Base-by-base conservation (phyloP, 2,329 filamentous ascomycete species). In the Clarireedia hainanense region DNA sequence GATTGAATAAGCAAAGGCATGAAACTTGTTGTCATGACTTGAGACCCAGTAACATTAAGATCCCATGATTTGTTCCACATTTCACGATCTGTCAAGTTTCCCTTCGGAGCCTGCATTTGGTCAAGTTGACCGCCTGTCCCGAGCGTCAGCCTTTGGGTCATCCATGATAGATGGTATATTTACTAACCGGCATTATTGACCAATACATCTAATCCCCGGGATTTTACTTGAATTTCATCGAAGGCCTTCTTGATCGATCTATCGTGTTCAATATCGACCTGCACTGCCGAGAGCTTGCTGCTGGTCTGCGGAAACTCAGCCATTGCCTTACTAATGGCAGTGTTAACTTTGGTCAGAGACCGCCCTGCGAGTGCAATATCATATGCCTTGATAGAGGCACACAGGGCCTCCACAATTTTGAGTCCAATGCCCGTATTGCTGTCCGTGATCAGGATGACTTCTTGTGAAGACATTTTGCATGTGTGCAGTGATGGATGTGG, bases 1-100 rank as follows among this genome's bases (percentile, higher is more conserved):
- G 73, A 74, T 47, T 73, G 71, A 12, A 78, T 64, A 1, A 79
- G 69, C 0, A 79, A 61, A 1, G 75, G 75, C 14, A 69, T 56
- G 24, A 72, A 65, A 0, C 67, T 66, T 7, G 65, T 61, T 3
- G 72, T 74, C n/a, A 73, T 52, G 42, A 72, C 59, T 27, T 71
- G 66, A 0, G 70, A 72, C 45, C 75, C 72, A 0, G 74, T 64
- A 5, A 73, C 70, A 59, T 79, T 79, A 51, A 73, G 65, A 40
- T 75, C 61, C 65, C 70, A 78, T 5, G 73, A 63, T 42, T 68
- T 66, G 49, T 72, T 74, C 64, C 69, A 76, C 46, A 63, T 64
- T 42, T 74, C 71, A 14, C 74, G 71, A 53, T 68, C 61, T 12
- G 62, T 63, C 51, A 72, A 6, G 57, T 10, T 60, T 57, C 20